Evolutionary conservation across 176 grass and related monocot genomes (phyloP).

Genomic region (Cenchrus americanus): DNA sequence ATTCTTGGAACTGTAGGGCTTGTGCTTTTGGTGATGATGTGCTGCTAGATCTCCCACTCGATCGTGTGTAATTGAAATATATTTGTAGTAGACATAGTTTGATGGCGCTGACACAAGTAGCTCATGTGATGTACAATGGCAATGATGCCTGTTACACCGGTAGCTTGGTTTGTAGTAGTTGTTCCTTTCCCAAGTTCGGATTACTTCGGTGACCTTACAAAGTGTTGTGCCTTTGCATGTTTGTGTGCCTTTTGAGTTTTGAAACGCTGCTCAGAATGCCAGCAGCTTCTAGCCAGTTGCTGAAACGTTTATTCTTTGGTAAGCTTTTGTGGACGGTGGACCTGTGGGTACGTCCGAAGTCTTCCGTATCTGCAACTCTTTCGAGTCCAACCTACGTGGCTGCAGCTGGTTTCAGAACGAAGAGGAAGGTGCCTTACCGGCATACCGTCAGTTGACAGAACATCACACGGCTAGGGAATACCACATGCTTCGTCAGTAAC

Average conservation of each 20-base stretch:
- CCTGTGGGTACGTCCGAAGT: not conserved
- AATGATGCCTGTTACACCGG: constrained; percentile 40
- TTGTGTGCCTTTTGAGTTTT: not conserved
- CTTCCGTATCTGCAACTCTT: not conserved
- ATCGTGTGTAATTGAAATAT: constrained; percentile 62
- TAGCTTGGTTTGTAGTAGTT: constrained; percentile 54
- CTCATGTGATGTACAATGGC: constrained; percentile 43
- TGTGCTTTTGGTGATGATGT: constrained; percentile 52
- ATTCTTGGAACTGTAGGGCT: constrained; percentile 53
- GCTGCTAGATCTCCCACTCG: constrained; percentile 47
- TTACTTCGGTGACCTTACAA: constrained; percentile 30
- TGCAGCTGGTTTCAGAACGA: not conserved
- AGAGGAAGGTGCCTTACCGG: too few relatives aligned
- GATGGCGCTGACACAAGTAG: constrained; percentile 53
- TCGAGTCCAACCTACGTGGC: too few relatives aligned
- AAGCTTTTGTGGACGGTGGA: not conserved
- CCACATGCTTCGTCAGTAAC: too few relatives aligned
- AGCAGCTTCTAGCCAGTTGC: not conserved
- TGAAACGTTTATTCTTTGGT: not conserved
- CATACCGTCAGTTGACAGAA: too few relatives aligned
- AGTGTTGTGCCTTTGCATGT: constrained; percentile 12
- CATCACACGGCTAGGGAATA: constrained; percentile 13
- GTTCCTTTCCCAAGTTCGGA: constrained; percentile 28
- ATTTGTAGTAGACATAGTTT: constrained; percentile 55
- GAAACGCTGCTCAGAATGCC: not conserved